These are phyloP conservation scores for Carallia pectinifolia DNA, from an alignment of 345 rosid species.

Conservation along the genomic window DNA sequence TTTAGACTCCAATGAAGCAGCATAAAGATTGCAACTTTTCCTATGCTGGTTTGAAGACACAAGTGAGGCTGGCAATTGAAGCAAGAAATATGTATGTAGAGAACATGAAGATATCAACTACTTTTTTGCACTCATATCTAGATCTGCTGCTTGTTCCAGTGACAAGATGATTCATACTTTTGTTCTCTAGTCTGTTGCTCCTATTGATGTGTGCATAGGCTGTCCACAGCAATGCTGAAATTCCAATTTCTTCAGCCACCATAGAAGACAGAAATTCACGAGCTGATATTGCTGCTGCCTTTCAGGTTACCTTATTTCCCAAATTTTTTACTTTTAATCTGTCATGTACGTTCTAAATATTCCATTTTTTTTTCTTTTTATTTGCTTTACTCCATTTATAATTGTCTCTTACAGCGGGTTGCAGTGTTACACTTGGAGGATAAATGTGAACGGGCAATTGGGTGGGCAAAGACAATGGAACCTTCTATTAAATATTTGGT, in stretches of 20 bases:
- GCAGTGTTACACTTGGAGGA: conserved; percentile 95
- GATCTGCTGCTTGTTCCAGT: not conserved
- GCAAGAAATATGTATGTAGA: conserved; percentile 67
- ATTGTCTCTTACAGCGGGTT: conserved; percentile 57
- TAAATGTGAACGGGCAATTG: conserved; percentile 85
- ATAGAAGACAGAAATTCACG: conserved; percentile 67
- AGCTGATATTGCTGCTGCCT: conserved; percentile 95
- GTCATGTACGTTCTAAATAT: not conserved
- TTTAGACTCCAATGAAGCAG: conserved; percentile 79
- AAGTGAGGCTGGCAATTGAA: conserved; percentile 87
- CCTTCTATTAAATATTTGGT: conserved; percentile 83
- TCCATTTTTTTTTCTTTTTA: not conserved
- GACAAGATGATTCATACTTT: not conserved
- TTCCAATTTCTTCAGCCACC: conserved; percentile 68
- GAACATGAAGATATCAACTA: not conserved
- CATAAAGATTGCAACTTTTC: conserved; percentile 95
- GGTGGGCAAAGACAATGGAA: conserved; percentile 83
- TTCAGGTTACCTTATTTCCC: conserved; percentile 55
- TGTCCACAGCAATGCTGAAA: conserved; percentile 55
- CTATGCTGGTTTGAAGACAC: conserved; percentile 95
- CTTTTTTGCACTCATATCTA: not conserved
- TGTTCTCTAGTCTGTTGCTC: not conserved
- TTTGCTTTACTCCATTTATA: conserved; percentile 1
- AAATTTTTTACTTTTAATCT: not conserved
- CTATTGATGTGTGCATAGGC: conserved; percentile 8